Base-by-base conservation (phyloP, 176 grass and related monocot species). In the Typha latifolia region DNA sequence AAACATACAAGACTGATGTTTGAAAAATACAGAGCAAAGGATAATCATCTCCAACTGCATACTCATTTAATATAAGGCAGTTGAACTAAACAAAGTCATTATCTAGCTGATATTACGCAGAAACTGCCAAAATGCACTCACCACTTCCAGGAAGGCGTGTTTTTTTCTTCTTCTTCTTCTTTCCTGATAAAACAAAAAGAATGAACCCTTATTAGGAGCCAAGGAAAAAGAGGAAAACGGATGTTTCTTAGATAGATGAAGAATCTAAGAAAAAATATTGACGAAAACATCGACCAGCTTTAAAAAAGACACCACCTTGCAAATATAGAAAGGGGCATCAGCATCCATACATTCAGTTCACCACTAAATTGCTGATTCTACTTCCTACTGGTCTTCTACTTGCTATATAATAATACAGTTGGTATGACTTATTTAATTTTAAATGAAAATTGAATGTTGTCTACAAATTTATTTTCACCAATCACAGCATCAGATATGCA, bases 131-230 rank as follows among this genome's bases (percentile, higher is more conserved):
- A n/a, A 48, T 34, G 31, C 34, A 84, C 74, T 69, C 66, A 94
- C 90, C 82, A 66, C 70, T 87, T 32, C 78, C 77, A 8, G 89
- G 68, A 52, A 72, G 69, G 8, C 82, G 85, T 11, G 47, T 13
- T 86, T 87, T 94, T 56, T 99, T 99, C 77, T 93, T 93, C 71
- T 99, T 97, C 74, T 94, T 99, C 75, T 94, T 99, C 79, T 90
- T 93, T 72, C 80, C 82, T 77, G 68, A 66, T 84, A 13, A 74
- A 74, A 16, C 53, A 61, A 80, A 22, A 50, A 68, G 32, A 81
- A 63, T 51, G 11, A 34, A 69, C 64, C 31, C 67, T 64, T 68
- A 22, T 69, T 20, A 37, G 50, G 63, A 12, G 66, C 72, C 15
- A 63, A 26, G 74, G 64, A 65, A 24, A 53, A 12, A 76, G 47